Evolutionary conservation across 768 basidiomycete species (phyloP).

Genomic region (Mycena pura): DNA sequence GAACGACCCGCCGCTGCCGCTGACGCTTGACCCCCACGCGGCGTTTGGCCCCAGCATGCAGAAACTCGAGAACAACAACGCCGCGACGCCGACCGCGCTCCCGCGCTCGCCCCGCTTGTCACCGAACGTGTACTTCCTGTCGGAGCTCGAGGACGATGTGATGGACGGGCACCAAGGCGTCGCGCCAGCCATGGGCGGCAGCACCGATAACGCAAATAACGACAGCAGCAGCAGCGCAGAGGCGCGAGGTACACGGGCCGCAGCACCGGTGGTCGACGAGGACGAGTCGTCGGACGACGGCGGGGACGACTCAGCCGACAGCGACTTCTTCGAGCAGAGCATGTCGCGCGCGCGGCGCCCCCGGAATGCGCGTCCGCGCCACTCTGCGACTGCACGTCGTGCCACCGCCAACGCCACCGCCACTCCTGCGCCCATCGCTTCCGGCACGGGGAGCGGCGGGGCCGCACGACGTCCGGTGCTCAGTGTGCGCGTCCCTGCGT

Average conservation of each 20-base stretch:
- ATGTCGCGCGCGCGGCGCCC: not conserved
- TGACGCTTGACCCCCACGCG: slow-evolving; percentile 24
- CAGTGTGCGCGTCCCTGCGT: slow-evolving; percentile 16
- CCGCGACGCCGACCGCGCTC: not conserved
- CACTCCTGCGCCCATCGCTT: no score
- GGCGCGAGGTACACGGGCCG: no score
- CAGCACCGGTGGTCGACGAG: no score
- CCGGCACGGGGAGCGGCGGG: not conserved
- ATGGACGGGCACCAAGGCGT: no score
- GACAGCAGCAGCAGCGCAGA: no score
- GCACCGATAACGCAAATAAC: no score
- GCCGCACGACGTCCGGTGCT: slow-evolving; percentile 12
- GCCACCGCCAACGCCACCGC: no score
- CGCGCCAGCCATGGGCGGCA: no score
- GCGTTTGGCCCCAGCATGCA: slow-evolving; percentile 6
- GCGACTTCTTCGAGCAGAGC: slow-evolving; percentile 20
- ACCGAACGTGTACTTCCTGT: slow-evolving; percentile 20
- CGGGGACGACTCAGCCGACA: slow-evolving; percentile 22
- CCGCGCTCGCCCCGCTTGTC: slow-evolving; percentile 1
- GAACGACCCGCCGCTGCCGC: no score
- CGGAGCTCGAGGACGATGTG: slow-evolving; percentile 17
- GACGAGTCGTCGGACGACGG: slow-evolving; percentile 21
- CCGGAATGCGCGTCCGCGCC: not conserved
- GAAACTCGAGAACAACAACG: not conserved
- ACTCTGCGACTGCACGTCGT: not conserved